phyloP scores from a whole-genome alignment of 345 rosid genomes.

The Citrus trifoliata region DNA sequence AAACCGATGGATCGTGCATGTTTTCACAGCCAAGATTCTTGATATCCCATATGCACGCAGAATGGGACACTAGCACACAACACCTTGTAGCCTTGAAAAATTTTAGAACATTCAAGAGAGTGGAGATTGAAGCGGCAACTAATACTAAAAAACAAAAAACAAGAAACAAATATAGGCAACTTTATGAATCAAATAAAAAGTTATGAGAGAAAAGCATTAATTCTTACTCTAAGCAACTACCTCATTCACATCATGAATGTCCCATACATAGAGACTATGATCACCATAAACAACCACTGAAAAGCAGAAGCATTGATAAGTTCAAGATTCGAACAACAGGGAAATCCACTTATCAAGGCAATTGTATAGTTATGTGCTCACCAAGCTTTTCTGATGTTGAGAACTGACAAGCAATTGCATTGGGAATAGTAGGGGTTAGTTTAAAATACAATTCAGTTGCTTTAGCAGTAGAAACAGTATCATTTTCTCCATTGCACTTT shows the following conservation, averaged over 20 bases:
- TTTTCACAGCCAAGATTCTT: slow-evolving; percentile 81
- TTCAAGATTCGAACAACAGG: neutral
- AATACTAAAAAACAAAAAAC: slow-evolving; percentile 2
- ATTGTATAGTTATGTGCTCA: slow-evolving; percentile 25
- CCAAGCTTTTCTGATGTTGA: slow-evolving; percentile 57
- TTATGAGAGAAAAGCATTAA: neutral
- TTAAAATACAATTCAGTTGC: slow-evolving; percentile 26
- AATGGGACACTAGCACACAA: slow-evolving; percentile 64
- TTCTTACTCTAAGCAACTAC: slow-evolving; percentile 28
- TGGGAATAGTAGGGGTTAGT: slow-evolving; percentile 37
- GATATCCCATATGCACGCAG: slow-evolving; percentile 79
- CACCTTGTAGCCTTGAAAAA: slow-evolving; percentile 58
- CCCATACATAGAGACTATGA: slow-evolving; percentile 74
- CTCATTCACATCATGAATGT: slow-evolving; percentile 60
- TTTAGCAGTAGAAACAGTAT: slow-evolving; percentile 2
- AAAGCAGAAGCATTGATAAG: slow-evolving; percentile 22
- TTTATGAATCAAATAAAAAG: slow-evolving; percentile 7
- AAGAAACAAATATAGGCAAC: neutral
- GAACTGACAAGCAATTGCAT: slow-evolving; percentile 87
- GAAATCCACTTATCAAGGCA: slow-evolving; percentile 2
- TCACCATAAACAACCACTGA: slow-evolving; percentile 76
- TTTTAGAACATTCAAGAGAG: slow-evolving; percentile 14
- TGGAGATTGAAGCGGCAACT: slow-evolving; percentile 6
- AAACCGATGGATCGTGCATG: slow-evolving; percentile 63
- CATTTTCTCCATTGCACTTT: slow-evolving; percentile 26